Base-by-base conservation (phyloP, 139 green algal genomes). In the Closterium sp. region DNA sequence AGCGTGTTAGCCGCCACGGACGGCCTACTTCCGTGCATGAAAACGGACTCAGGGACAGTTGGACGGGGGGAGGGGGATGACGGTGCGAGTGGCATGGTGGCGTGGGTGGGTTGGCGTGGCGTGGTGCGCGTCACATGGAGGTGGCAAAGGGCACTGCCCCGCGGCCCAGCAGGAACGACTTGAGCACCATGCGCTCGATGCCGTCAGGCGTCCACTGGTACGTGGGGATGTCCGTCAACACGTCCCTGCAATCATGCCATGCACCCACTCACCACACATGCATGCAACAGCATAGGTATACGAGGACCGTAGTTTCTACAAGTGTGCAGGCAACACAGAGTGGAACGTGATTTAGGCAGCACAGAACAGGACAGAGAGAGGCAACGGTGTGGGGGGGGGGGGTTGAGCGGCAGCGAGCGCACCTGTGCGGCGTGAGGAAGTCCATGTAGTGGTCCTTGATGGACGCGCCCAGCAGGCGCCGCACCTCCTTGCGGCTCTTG, bases 391-490 rank as follows among this genome's bases (percentile, higher is more conserved):
- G 6, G 83, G 30, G 30, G 76, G 2, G 76, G 76, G 3, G 16
- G 30, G 16, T 25, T 9, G 30, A 34, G n/a, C 0, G 83, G 83
- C 19, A 34, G 83, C 12, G 83, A 1, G 30, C 30, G 55, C 38
- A 90, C 87, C 35, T 12, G 35, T 90, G 87, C 16, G 87, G 87
- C 19, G 81, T 87, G 35, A 90, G 87, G 35, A 90, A 90, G 35
- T 83, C 34, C 28, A 33, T 33, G 87, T 90, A 90, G 87, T n/a
- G 23, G 33, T 90, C 87, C 36, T 90, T 90, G 55, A 90, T 36
- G 83, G 83, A 34, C 3, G n/a, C 30, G 7, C 30, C 83, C 28
- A 86, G n/a, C 30, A 32, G 83, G 30, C 30, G n/a, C 6, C 83
- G 83, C 83, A 86, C 81, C 35, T 33, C 81, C 31, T 84, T 83